These are phyloP conservation scores for Rhynchospora breviuscula DNA, from an alignment of 176 grass and related monocot species.

Conservation along the genomic window DNA sequence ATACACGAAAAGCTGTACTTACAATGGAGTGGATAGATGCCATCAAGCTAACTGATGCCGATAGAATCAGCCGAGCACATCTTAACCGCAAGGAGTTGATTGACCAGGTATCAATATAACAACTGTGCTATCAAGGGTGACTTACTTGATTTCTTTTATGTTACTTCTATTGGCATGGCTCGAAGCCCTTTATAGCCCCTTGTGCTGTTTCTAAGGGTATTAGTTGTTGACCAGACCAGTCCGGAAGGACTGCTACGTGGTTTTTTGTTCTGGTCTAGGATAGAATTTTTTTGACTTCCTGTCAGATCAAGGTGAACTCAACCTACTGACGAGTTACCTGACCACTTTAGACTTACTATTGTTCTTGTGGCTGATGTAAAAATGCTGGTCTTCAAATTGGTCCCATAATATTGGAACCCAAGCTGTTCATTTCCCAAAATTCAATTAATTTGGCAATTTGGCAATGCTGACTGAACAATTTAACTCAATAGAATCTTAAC, in stretches of 20 bases:
- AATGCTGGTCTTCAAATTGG: not conserved
- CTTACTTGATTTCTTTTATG: not conserved
- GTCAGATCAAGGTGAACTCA: not conserved
- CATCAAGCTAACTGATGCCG: conserved; percentile 78
- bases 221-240: not conserved
- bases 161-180: not conserved
- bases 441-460: not conserved
- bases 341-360: not conserved
- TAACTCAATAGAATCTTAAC: not conserved
- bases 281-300: not conserved
- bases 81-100: conserved; percentile 76
- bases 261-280: not conserved
- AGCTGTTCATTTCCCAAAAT: not conserved
- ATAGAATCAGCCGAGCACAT: conserved; percentile 59
- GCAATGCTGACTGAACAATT: not conserved
- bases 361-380: not conserved
- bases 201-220: not conserved
- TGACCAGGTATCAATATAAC: conserved; percentile 66
- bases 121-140: not conserved
- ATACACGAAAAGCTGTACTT: conserved; percentile 66
- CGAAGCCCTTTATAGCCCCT: not conserved
- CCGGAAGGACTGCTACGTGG: not conserved
- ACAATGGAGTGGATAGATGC: conserved; percentile 98
- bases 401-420: not conserved
- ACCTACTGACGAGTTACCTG: not conserved